Percentiles rank a stretch among this genome's conserved stretches.
phyloP scores from a whole-genome alignment of 169 alveolate species.

The Miamiensis avidus region DNA sequence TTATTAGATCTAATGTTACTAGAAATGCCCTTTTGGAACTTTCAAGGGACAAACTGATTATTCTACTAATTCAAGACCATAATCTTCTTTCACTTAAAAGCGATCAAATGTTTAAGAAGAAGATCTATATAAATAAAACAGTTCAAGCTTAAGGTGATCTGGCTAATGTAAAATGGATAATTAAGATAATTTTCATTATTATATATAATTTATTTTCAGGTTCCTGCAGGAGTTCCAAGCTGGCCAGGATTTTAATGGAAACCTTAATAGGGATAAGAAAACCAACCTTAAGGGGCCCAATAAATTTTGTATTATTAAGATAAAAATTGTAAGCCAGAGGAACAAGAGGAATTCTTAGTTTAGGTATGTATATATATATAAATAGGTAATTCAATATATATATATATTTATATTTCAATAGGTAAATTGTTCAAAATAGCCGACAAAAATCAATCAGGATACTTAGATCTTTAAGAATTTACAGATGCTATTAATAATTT shows the following conservation, averaged over 20 bases:
- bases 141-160: background rate
- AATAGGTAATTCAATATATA: background rate
- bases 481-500: constrained; percentile 51
- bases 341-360: background rate
- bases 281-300: no score
- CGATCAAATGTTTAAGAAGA: background rate
- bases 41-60: constrained; percentile 19
- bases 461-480: constrained; percentile 46
- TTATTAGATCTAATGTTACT: constrained; percentile 16
- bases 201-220: background rate
- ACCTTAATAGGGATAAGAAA: background rate
- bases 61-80: constrained; percentile 23
- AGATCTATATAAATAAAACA: background rate
- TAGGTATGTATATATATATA: background rate
- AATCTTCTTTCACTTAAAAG: background rate
- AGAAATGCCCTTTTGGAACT: constrained; percentile 40
- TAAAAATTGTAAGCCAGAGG: background rate
- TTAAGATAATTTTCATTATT: no score
- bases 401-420: background rate
- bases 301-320: no score
- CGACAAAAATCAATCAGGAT: constrained; percentile 63
- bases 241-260: background rate
- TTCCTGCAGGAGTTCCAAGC: background rate
- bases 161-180: background rate
- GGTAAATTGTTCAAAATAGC: constrained; percentile 56